Evolutionary conservation across 75 land plant genomes (phyloP).

Genomic region (Sequoia sempervirens): DNA sequence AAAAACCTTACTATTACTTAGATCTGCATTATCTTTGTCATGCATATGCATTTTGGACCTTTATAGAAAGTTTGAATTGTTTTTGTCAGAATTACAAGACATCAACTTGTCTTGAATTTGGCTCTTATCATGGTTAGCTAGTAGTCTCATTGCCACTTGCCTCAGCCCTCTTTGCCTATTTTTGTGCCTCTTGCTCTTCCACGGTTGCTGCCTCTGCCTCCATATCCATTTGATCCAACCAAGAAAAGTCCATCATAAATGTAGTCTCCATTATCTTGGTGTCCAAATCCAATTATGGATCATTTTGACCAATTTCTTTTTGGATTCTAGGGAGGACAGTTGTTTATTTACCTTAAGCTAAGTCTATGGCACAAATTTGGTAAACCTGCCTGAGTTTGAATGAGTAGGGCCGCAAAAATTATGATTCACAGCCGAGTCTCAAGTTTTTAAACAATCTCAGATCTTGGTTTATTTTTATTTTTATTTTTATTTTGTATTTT

Average conservation of each 20-base stretch:
- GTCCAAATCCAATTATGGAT: no score
- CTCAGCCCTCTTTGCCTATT: no score
- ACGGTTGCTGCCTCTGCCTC: no score
- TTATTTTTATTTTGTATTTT: not conserved
- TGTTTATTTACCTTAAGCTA: not conserved
- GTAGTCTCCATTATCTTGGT: no score
- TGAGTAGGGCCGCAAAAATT: not conserved
- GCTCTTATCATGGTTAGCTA: no score
- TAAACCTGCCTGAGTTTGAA: not conserved
- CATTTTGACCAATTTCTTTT: not conserved
- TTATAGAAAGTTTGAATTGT: no score
- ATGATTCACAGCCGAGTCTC: not conserved
- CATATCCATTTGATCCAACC: no score
- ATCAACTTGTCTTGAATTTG: not conserved
- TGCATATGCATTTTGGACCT: not conserved
- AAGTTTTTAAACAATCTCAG: not conserved
- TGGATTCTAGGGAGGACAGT: not conserved
- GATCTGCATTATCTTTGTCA: not conserved
- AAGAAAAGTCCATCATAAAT: no score
- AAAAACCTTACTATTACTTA: no score
- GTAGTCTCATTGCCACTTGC: no score
- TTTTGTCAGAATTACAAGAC: no score
- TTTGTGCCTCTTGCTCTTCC: no score
- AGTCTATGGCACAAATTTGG: not conserved
- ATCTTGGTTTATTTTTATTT: not conserved